A percentile compares a stretch with the other conserved stretches of the same genome.
phyloP scores from a whole-genome alignment of 305 asterid species.

The Fraxinus angustifolia region DNA sequence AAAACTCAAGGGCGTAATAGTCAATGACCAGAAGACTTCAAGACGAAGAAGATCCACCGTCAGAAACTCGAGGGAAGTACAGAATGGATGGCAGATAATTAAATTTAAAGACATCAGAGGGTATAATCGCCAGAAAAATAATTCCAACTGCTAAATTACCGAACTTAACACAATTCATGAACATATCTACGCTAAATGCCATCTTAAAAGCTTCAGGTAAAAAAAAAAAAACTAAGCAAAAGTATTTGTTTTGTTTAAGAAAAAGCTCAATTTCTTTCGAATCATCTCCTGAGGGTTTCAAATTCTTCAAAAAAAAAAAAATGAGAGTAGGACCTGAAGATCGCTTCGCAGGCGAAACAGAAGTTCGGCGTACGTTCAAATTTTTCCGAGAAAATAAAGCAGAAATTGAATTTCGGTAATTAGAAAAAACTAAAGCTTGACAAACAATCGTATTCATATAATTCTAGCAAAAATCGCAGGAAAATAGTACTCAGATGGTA shows the following conservation, averaged over 20 bases:
- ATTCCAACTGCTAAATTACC: background rate
- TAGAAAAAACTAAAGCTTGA: background rate
- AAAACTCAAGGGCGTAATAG: background rate
- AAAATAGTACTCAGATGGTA: background rate
- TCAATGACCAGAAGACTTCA: background rate
- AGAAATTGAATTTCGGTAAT: background rate
- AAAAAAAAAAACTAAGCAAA: background rate
- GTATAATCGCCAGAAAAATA: background rate
- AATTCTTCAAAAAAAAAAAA: conserved; percentile 3
- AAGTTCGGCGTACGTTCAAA: conserved; percentile 25
- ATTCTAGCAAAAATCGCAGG: background rate
- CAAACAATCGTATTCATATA: background rate
- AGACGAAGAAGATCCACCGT: background rate
- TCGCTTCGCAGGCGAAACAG: conserved; percentile 32
- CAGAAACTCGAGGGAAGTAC: background rate
- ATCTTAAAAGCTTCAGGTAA: background rate
- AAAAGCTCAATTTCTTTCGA: background rate
- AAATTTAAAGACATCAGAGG: conserved; percentile 12
- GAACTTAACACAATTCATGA: background rate
- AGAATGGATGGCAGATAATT: background rate
- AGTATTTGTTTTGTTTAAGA: background rate
- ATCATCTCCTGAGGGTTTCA: conserved; percentile 22
- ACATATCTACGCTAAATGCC: background rate
- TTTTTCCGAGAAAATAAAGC: conserved; percentile 12
- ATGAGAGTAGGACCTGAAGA: conserved; percentile 3